A percentile compares a stretch with the other conserved stretches of the same genome.
These are phyloP conservation scores for Chrysoporthe austroafricana DNA, from an alignment of 2,329 filamentous ascomycete genomes.

Conservation along the genomic window DNA sequence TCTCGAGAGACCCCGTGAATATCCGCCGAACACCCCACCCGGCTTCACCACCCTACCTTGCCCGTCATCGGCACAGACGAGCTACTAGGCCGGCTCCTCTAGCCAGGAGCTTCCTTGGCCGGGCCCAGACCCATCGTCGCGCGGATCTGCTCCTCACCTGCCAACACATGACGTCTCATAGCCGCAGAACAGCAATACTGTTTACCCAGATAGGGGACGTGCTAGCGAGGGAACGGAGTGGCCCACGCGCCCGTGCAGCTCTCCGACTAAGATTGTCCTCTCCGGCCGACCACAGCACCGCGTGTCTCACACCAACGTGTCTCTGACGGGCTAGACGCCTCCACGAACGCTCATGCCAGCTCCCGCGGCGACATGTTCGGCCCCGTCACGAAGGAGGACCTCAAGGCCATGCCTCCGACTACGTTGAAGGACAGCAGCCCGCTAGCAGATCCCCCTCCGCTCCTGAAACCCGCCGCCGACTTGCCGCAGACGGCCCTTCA, in stretches of 20 bases:
- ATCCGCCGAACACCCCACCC: background rate
- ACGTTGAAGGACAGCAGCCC: conserved; percentile 15
- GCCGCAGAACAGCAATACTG: background rate
- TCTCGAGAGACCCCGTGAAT: background rate
- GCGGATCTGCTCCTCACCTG: background rate
- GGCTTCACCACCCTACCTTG: conserved; percentile 2
- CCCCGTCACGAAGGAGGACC: conserved; percentile 21
- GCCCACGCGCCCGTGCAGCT: background rate
- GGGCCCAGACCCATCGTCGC: conserved; percentile 1
- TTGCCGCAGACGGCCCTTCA: conserved; percentile 7
- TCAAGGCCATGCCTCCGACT: conserved; percentile 5
- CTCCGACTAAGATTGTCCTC: background rate
- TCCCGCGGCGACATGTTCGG: conserved; percentile 17
- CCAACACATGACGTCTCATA: background rate
- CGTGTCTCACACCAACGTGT: background rate
- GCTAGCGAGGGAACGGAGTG: background rate
- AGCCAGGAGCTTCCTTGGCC: conserved; percentile 3
- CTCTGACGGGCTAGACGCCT: conserved; percentile 2
- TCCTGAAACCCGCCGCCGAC: conserved; percentile 4
- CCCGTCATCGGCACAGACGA: background rate
- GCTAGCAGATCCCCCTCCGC: conserved; percentile 11
- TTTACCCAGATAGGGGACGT: background rate
- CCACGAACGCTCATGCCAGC: conserved; percentile 18
- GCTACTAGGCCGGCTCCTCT: background rate
- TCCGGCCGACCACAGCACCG: background rate